These are phyloP conservation scores for Orbilia javanica DNA, from an alignment of 2,329 filamentous ascomycete species.

Conservation along the genomic window DNA sequence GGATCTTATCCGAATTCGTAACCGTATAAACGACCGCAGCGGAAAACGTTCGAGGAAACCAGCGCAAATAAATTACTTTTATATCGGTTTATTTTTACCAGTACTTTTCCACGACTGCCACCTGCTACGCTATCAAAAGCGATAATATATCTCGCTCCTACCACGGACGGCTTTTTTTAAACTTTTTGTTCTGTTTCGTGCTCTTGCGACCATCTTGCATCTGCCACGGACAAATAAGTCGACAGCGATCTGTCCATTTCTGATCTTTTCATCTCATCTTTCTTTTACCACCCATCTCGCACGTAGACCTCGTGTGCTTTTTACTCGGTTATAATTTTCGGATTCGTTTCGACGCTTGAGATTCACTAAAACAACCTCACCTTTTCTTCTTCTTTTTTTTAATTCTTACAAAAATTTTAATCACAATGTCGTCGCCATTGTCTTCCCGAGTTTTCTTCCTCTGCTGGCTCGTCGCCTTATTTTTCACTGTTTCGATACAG, in stretches of 20 bases:
- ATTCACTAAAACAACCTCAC: background rate
- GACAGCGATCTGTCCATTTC: constrained; percentile 22
- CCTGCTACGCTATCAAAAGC: constrained; percentile 7
- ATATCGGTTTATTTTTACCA: constrained; percentile 26
- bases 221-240: constrained; percentile 32
- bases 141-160: constrained; percentile 47
- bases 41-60: constrained; percentile 37
- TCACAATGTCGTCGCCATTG: constrained; percentile 48
- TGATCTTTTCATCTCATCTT: constrained; percentile 42
- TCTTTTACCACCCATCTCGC: background rate
- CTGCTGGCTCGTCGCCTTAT: constrained; percentile 51
- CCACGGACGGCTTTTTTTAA: background rate
- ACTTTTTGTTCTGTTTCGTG: constrained; percentile 5
- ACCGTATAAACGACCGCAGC: constrained; percentile 29
- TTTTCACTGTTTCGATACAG: constrained; percentile 52
- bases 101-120: background rate
- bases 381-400: background rate
- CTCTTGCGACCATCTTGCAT: constrained; percentile 1
- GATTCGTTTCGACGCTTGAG: background rate
- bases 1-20: constrained; percentile 38
- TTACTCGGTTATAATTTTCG: background rate
- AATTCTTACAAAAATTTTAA: background rate
- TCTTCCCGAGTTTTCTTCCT: constrained; percentile 41
- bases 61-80: constrained; percentile 29
- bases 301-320: constrained; percentile 29